Conservation (phyloP, 2,329 filamentous ascomycete genomes). For the Fusarium compactum region DNA sequence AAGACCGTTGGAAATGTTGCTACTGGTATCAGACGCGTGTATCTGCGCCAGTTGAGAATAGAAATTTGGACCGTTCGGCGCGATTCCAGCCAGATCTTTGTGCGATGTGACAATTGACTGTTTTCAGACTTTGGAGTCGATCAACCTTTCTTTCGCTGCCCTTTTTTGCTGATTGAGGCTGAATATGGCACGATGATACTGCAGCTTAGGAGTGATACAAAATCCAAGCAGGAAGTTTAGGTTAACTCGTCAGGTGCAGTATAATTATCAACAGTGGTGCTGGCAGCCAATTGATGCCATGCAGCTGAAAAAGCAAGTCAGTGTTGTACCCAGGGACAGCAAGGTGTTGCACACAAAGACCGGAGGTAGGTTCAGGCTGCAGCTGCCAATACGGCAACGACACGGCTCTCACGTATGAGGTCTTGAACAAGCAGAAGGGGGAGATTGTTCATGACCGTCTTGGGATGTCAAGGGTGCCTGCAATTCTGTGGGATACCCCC, state of each 20-base stretch:
- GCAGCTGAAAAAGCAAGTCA: constrained; percentile 24
- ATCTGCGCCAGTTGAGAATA: constrained; percentile 28
- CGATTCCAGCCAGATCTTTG: constrained; percentile 60
- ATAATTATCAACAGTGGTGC: constrained; percentile 14
- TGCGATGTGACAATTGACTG: constrained; percentile 62
- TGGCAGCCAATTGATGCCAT: constrained; percentile 23
- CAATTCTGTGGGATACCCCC: constrained; percentile 27
- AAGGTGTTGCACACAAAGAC: constrained; percentile 35
- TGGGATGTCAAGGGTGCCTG: constrained; percentile 17
- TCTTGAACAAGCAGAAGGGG: constrained; percentile 7
- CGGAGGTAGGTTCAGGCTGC: constrained; percentile 23
- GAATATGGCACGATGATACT: constrained; percentile 28
- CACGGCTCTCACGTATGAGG: not conserved
- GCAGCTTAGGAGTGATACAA: constrained; percentile 36
- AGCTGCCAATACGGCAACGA: constrained; percentile 33
- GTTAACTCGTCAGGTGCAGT: constrained; percentile 15
- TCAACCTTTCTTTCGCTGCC: constrained; percentile 26
- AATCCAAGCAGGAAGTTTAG: constrained; percentile 14
- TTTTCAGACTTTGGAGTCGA: constrained; percentile 52
- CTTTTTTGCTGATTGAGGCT: constrained; percentile 24
- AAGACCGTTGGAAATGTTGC: constrained; percentile 36
- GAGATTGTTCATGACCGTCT: constrained; percentile 1
- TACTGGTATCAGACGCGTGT: constrained; percentile 33
- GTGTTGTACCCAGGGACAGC: constrained; percentile 29
- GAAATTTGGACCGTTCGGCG: constrained; percentile 35